A percentile compares a stretch with the other conserved stretches of the same genome.
Evolutionary conservation across 2,329 filamentous ascomycete genomes (phyloP).

Genomic region (Grosmannia serpens): DNA sequence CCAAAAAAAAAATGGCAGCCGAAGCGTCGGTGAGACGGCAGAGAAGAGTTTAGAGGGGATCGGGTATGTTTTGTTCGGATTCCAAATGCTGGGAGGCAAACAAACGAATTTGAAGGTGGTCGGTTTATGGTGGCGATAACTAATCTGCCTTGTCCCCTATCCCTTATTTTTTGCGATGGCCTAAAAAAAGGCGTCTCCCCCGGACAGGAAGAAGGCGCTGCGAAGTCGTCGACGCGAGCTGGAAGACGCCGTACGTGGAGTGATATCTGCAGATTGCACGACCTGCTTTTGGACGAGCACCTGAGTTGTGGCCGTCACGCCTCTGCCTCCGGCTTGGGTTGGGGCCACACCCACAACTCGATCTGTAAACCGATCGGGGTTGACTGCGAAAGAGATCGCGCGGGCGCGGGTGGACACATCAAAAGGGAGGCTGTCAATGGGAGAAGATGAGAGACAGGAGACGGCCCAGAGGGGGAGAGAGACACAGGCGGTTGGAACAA

Average conservation of each 20-base stretch:
- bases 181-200: neutral
- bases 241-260: neutral
- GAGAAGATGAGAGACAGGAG: neutral
- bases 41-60: neutral
- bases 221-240: neutral
- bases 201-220: neutral
- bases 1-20: neutral
- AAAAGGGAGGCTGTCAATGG: conserved; percentile 7
- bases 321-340: conserved; percentile 6
- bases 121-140: neutral
- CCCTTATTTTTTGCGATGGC: neutral
- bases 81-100: neutral
- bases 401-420: conserved; percentile 11
- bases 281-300: neutral
- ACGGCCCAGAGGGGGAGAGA: neutral
- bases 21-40: neutral
- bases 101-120: neutral
- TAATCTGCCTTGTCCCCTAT: neutral
- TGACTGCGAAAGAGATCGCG: conserved; percentile 11
- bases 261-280: neutral
- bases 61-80: neutral
- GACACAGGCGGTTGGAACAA: neutral
- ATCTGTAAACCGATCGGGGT: conserved; percentile 11
- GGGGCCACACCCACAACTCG: conserved; percentile 12
- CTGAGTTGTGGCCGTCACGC: neutral